Evolutionary conservation across 176 grass and related monocot genomes (phyloP), one percentile per base, ranked within the genome.

Genomic region (Ananas comosus): DNA sequence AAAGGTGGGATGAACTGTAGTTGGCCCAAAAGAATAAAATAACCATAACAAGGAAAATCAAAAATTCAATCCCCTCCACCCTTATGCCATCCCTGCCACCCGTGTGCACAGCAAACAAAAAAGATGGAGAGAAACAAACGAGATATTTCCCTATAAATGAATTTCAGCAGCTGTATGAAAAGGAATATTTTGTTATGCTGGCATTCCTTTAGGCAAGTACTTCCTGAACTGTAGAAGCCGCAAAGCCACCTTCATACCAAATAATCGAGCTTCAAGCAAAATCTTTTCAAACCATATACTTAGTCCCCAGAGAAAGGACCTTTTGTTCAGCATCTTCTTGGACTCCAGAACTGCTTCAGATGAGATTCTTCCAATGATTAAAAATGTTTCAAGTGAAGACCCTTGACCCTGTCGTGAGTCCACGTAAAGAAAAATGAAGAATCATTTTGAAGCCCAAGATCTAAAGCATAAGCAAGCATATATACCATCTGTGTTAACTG

Each of bases 311-410:
- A 90, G 21, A 71, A 87, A 51, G 51, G 72, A 81, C 48, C 25
- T 85, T 4, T 13, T 76, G 1, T 66, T 51, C 22, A 69, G 75
- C 78, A 57, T 70, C 69, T 75, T 87, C 85, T 83, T 96, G 65
- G 70, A 84, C 49, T 96, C 87, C 14, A 90, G 78, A 14, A 96
- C 73, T 24, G 87, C 87, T 80, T 96, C 84, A 73, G 82, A 96
- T 56, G 91, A 91, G 17, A 82, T 51, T 56, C 84, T 88, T 49
- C 76, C 91, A 64, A 96, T 79, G 68, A 85, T 90, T 51, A 91
- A 71, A 78, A 91, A 96, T 23, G 84, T 82, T 64, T 96, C 87
- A 64, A 87, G 65, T 47, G 84, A 65, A 72, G 84, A 81, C 19
- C 84, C 84, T 72, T 83, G 76, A 68, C 90, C 83, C 91, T 95